These are phyloP conservation scores for Fimicolochytrium jonesii DNA, from an alignment of 192 early-diverging fungal species.

Conservation along the genomic window DNA sequence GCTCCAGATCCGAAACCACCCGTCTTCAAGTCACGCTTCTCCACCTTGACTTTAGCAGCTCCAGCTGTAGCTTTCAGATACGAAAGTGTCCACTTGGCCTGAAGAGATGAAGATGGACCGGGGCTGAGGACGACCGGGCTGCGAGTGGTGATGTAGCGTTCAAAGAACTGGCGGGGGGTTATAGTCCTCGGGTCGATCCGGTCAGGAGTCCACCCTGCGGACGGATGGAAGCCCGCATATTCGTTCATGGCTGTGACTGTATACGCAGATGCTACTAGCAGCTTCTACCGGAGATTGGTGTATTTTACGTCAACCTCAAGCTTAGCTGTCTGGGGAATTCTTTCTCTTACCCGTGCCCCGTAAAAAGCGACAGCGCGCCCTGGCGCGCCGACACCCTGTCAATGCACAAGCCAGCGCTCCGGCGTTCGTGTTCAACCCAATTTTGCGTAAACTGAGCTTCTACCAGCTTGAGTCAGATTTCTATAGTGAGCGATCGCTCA, in stretches of 20 bases:
- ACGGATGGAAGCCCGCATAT: constrained; percentile 48
- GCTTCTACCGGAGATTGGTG: no score
- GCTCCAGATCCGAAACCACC: constrained; percentile 30
- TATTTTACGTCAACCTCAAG: no score
- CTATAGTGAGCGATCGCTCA: no score
- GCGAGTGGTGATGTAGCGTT: constrained; percentile 39
- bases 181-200: constrained; percentile 21
- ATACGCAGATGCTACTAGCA: no score
- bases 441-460: no score
- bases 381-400: no score
- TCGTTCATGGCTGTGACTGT: constrained; percentile 10
- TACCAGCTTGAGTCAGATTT: no score
- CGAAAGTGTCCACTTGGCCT: constrained; percentile 2
- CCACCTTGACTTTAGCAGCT: constrained; percentile 32
- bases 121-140: constrained; percentile 40
- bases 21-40: constrained; percentile 18
- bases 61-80: constrained; percentile 32
- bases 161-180: constrained; percentile 35
- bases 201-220: constrained; percentile 27
- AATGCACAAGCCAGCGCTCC: no score
- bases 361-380: no score
- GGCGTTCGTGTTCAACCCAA: no score
- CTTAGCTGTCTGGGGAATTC: no score
- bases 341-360: no score
- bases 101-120: not conserved